Conservation (phyloP, 768 basidiomycete species). For the Vishniacozyma victoriae region DNA sequence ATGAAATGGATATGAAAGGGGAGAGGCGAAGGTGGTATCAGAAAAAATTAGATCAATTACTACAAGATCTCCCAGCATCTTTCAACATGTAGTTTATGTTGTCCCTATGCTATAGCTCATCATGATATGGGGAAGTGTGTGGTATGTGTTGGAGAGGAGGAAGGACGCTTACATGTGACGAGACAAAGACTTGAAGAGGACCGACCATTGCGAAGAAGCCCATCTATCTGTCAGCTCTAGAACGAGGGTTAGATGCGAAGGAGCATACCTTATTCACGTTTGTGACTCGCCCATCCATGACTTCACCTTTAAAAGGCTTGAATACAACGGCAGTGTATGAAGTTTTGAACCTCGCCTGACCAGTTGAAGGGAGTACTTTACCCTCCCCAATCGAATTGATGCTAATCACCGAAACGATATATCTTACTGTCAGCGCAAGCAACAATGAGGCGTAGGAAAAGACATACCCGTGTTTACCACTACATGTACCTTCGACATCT, state of each 20-base stretch:
- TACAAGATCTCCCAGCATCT: constrained; percentile 48
- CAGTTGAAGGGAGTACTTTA: constrained; percentile 82
- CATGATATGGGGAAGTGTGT: constrained; percentile 14
- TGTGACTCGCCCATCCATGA: constrained; percentile 91
- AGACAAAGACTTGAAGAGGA: constrained; percentile 88
- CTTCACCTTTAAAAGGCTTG: constrained; percentile 99
- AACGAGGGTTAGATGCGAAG: background rate
- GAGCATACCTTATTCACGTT: constrained; percentile 83
- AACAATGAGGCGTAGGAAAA: background rate
- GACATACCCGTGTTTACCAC: constrained; percentile 73
- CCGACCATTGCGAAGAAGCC: constrained; percentile 98
- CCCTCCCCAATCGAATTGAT: constrained; percentile 89
- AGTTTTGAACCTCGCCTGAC: constrained; percentile 92
- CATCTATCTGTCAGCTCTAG: constrained; percentile 58
- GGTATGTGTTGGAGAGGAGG: background rate
- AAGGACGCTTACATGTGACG: constrained; percentile 68
- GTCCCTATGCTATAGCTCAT: constrained; percentile 50
- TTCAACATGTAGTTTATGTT: constrained; percentile 46
- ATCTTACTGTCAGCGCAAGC: constrained; percentile 32
- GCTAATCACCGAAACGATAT: constrained; percentile 45
- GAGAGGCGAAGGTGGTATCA: constrained; percentile 16
- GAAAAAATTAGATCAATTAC: constrained; percentile 47
- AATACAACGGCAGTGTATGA: constrained; percentile 94
- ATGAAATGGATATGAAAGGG: background rate
- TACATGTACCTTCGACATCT: constrained; percentile 96